Evolutionary conservation across 805 yeast species (phyloP).

Genomic region (Metschnikowia corniflorae): DNA sequence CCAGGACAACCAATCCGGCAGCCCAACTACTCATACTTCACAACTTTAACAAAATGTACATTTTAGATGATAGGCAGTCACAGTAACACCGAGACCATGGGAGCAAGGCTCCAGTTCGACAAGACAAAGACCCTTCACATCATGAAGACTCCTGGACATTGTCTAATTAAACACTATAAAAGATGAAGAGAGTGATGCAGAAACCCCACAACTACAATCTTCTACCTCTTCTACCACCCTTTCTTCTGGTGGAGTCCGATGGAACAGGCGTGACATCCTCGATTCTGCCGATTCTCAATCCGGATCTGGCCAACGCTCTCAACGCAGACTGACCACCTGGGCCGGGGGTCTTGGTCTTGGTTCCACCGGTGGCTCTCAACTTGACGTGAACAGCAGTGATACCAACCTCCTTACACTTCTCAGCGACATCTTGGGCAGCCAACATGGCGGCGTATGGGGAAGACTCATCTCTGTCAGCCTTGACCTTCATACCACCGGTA

Average conservation of each 20-base stretch:
- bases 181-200: constrained; percentile 7
- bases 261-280: constrained; percentile 99
- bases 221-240: constrained; percentile 99
- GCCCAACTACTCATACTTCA: background rate
- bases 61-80: constrained; percentile 15
- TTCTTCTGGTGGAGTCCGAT: constrained; percentile 99
- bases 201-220: constrained; percentile 70
- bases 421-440: constrained; percentile 99
- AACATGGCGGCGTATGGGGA: constrained; percentile 99
- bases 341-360: constrained; percentile 99
- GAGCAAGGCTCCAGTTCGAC: constrained; percentile 9
- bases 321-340: constrained; percentile 99
- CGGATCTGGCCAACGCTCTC: constrained; percentile 99
- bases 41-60: constrained; percentile 12
- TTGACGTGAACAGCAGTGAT: constrained; percentile 99
- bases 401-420: constrained; percentile 98
- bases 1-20: too few species aligned
- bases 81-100: too few species aligned
- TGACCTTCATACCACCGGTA: constrained; percentile 99
- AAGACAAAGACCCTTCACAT: background rate
- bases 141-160: background rate
- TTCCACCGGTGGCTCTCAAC: constrained; percentile 99
- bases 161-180: constrained; percentile 12
- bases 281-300: constrained; percentile 99
- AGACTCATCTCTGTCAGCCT: constrained; percentile 99